Evolutionary conservation across 352 stramenopile genomes (phyloP).

Genomic region (Blastocystis sp.): DNA sequence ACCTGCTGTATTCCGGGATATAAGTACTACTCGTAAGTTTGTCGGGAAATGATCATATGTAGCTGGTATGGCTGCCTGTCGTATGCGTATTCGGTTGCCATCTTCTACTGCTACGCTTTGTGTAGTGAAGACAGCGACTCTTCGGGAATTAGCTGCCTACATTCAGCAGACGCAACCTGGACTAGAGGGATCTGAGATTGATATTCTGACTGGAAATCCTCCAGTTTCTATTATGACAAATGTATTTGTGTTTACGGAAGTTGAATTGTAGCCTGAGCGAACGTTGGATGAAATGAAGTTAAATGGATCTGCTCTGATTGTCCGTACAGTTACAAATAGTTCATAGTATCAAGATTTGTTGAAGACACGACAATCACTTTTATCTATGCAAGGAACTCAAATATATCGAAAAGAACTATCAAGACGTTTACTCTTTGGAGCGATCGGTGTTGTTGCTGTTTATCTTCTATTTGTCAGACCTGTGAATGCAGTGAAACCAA

Average conservation of each 20-base stretch:
- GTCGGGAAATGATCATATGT: not conserved
- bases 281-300: conserved; percentile 43
- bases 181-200: not conserved
- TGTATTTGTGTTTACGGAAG: not conserved
- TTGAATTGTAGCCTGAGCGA: not conserved
- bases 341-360: not conserved
- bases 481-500: not conserved
- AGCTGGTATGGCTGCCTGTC: conserved; percentile 7
- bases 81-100: conserved; percentile 6
- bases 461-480: conserved; percentile 15
- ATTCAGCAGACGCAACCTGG: not conserved
- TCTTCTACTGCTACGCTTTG: not conserved
- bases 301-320: conserved; percentile 30
- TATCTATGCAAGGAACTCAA: conserved; percentile 23
- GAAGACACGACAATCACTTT: conserved; percentile 7
- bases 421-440: not conserved
- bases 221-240: not conserved
- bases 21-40: not conserved
- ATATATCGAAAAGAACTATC: conserved; percentile 40
- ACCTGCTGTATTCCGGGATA: not conserved
- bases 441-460: not conserved
- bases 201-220: conserved; percentile 37
- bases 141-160: conserved; percentile 12
- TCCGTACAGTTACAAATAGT: not conserved
- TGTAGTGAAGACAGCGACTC: conserved; percentile 21